A percentile compares a stretch with the other conserved stretches of the same genome.
These are phyloP conservation scores for Phylloporus sp. DNA, from an alignment of 768 basidiomycete genomes.

Conservation along the genomic window DNA sequence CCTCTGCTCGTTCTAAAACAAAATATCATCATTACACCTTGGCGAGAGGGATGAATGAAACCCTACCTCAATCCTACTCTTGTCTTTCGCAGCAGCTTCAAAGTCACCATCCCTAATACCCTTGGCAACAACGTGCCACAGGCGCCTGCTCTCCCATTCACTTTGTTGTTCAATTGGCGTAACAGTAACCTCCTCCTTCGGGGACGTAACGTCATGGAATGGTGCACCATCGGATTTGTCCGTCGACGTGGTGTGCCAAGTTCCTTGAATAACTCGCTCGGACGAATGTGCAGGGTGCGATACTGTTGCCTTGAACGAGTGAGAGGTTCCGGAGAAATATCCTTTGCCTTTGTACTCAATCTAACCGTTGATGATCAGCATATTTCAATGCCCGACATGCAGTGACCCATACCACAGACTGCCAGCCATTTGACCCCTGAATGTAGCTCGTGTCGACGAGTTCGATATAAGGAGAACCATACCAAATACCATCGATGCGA, in stretches of 20 bases:
- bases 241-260: slow-evolving; percentile 72
- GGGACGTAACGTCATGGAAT: slow-evolving; percentile 75
- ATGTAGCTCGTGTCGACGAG: slow-evolving; percentile 82
- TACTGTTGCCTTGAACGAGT: slow-evolving; percentile 86
- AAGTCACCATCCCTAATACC: slow-evolving; percentile 92
- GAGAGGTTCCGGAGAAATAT: slow-evolving; percentile 90
- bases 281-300: slow-evolving; percentile 44
- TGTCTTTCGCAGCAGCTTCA: slow-evolving; percentile 84
- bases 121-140: slow-evolving; percentile 85
- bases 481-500: slow-evolving; percentile 92
- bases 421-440: slow-evolving; percentile 57
- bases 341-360: slow-evolving; percentile 97
- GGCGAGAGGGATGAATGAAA: neutral
- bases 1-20: slow-evolving; percentile 80
- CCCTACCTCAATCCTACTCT: slow-evolving; percentile 84
- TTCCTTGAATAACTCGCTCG: slow-evolving; percentile 66
- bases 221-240: slow-evolving; percentile 38
- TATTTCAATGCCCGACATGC: neutral
- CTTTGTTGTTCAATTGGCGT: slow-evolving; percentile 57
- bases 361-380: slow-evolving; percentile 40
- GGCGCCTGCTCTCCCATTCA: slow-evolving; percentile 82
- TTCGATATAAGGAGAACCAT: slow-evolving; percentile 90
- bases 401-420: slow-evolving; percentile 42
- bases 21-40: neutral
- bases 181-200: slow-evolving; percentile 74